A percentile compares a stretch with the other conserved stretches of the same genome.
Conservation (phyloP, 106 monocot species). For the Platanthera zijinensis region DNA sequence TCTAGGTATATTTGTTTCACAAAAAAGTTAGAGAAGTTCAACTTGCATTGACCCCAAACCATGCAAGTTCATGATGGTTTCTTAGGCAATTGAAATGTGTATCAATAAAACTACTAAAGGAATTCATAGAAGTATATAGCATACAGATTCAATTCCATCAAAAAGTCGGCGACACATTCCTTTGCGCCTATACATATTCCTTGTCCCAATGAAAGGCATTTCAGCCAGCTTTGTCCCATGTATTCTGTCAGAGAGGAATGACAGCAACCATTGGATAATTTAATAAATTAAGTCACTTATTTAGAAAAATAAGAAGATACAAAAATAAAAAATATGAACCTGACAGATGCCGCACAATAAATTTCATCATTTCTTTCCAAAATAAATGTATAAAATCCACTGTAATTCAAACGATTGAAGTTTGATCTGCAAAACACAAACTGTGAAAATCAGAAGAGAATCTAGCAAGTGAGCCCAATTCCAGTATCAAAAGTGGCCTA, state of each 20-base stretch:
- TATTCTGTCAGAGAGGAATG: slow-evolving; percentile 31
- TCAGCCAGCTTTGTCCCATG: slow-evolving; percentile 82
- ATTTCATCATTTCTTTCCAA: slow-evolving; percentile 86
- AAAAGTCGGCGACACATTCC: slow-evolving; percentile 89
- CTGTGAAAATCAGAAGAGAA: not conserved
- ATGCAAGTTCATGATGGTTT: not conserved
- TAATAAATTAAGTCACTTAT: not conserved
- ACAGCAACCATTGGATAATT: not conserved
- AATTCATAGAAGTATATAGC: not conserved
- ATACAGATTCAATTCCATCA: slow-evolving; percentile 63
- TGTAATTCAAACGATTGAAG: slow-evolving; percentile 66
- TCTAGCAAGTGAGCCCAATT: not conserved
- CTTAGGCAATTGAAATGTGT: not conserved
- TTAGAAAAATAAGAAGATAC: slow-evolving; percentile 11
- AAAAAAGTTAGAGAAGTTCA: not conserved
- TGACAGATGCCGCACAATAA: slow-evolving; percentile 75
- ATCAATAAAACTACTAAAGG: not conserved
- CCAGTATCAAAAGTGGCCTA: not conserved
- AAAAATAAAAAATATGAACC: slow-evolving; percentile 24
- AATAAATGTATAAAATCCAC: slow-evolving; percentile 85
- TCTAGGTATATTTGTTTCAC: not conserved
- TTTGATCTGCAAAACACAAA: slow-evolving; percentile 61
- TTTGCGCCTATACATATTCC: slow-evolving; percentile 71
- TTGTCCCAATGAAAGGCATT: slow-evolving; percentile 95
- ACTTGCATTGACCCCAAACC: not conserved